Evolutionary conservation across 495 filamentous ascomycete genomes (phyloP), one percentile per base, ranked within the genome.

Genomic region (Stereocaulon alpinum): DNA sequence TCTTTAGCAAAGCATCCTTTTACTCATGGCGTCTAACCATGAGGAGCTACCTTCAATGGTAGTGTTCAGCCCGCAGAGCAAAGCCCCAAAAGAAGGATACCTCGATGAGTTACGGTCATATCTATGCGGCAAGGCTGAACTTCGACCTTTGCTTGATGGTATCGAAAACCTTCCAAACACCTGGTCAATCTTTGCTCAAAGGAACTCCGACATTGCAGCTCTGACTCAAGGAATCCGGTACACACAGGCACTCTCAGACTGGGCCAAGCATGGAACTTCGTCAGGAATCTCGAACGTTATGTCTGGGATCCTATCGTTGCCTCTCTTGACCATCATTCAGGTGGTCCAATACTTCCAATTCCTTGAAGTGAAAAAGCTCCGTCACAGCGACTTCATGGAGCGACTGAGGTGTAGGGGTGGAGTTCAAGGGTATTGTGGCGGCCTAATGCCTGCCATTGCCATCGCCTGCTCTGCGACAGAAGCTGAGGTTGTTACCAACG

Each of bases 301-400:
- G 66, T 72, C 69, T 2, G 68, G 64, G 1, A 68, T 67, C 15
- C 30, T 69, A 9, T 61, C 70, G 10, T 52, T 71, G 14, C 68
- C 68, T 3, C 45, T 69, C 6, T 60, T 70, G 5, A 60, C 63
- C n/a, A 56, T 66, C 2, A 62, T 70, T 40, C 70, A 72, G 57
- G 61, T 65, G 5, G 56, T 55, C 14, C 70, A 71, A 47, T 72
- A 70, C 51, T 65, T 70, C 20, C 63, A 68, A 30, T 71, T 67
- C 54, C 65, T 72, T 3, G 60, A 67, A 6, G 49, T 56, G 40
- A 53, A 60, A 40, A 55, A 20, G 14, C 29, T 63, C 18, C 22
- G 40, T 10, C 61, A 63, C 40, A 6, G 2, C 12, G 61, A 63
- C 15, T 55, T 63, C 22, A n/a, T 63, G 18, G 45, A 32, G 22